Conservation (phyloP, 257 asterid genomes). For the Lantana camara region DNA sequence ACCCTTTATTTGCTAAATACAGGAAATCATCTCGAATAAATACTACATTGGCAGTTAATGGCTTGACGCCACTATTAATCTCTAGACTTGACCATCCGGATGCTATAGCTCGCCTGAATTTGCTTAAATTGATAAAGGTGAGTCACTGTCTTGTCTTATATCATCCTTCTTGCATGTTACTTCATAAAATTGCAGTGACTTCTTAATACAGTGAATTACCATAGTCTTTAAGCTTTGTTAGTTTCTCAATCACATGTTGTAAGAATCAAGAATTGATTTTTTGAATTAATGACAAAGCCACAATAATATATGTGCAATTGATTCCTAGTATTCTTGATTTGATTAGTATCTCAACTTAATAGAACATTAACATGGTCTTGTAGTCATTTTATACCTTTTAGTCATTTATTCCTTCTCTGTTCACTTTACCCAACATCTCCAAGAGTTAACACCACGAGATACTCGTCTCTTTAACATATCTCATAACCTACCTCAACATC, state of each 20-base stretch:
- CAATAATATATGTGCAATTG: no score
- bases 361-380: no score
- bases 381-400: no score
- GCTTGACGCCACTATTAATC: conserved; percentile 61
- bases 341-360: no score
- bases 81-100: conserved; percentile 65
- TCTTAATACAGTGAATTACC: neutral
- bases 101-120: conserved; percentile 69
- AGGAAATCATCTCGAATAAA: conserved; percentile 74
- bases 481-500: no score
- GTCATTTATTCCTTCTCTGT: no score
- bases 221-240: neutral
- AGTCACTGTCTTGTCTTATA: conserved; percentile 7
- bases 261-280: neutral
- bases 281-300: no score
- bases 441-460: no score
- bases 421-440: no score
- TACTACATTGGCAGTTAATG: conserved; percentile 68
- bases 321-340: neutral
- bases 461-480: no score
- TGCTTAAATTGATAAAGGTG: conserved; percentile 70
- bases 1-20: conserved; percentile 28
- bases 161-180: neutral
- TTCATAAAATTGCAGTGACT: neutral
- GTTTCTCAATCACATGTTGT: neutral